Percentiles rank a stretch among this genome's conserved stretches.
These are phyloP conservation scores for Chaetomium strumarium DNA, from an alignment of 2,329 filamentous ascomycete species.

Conservation along the genomic window DNA sequence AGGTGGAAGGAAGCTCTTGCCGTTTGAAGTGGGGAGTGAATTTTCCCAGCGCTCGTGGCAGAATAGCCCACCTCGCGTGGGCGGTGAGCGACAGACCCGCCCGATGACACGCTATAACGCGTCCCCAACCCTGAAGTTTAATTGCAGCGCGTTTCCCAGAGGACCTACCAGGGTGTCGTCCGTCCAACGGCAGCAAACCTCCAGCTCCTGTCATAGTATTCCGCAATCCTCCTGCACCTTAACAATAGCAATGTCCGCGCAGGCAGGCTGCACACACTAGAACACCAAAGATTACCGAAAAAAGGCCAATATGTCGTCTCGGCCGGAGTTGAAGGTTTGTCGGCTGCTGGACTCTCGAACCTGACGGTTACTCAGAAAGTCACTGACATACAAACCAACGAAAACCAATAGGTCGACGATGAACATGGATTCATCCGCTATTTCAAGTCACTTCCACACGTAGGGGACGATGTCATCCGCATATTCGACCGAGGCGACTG, in stretches of 20 bases:
- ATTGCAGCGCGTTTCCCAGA: slow-evolving; percentile 18
- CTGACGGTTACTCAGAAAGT: not conserved
- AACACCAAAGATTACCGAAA: not conserved
- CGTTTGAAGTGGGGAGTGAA: not conserved
- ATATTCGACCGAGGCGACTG: slow-evolving; percentile 93
- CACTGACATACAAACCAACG: slow-evolving; percentile 2
- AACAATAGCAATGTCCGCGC: slow-evolving; percentile 7
- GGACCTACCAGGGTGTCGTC: not conserved
- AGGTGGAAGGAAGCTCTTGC: not conserved
- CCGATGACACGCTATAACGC: slow-evolving; percentile 11
- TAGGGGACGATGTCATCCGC: slow-evolving; percentile 69
- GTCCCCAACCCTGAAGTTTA: slow-evolving; percentile 9
- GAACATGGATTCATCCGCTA: slow-evolving; percentile 95
- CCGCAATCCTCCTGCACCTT: not conserved
- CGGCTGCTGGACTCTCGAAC: slow-evolving; percentile 2
- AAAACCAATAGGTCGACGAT: slow-evolving; percentile 68
- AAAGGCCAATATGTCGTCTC: slow-evolving; percentile 55
- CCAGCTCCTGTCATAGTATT: not conserved
- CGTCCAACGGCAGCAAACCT: no score
- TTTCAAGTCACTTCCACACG: slow-evolving; percentile 76
- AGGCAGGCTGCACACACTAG: not conserved
- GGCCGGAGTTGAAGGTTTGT: slow-evolving; percentile 64
- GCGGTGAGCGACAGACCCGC: not conserved
- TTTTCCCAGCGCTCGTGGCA: slow-evolving; percentile 7
- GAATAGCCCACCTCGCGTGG: slow-evolving; percentile 6